Evolutionary conservation across 768 basidiomycete genomes (phyloP), one percentile per base, ranked within the genome.

Genomic region (Kwoniella newhampshirensis): DNA sequence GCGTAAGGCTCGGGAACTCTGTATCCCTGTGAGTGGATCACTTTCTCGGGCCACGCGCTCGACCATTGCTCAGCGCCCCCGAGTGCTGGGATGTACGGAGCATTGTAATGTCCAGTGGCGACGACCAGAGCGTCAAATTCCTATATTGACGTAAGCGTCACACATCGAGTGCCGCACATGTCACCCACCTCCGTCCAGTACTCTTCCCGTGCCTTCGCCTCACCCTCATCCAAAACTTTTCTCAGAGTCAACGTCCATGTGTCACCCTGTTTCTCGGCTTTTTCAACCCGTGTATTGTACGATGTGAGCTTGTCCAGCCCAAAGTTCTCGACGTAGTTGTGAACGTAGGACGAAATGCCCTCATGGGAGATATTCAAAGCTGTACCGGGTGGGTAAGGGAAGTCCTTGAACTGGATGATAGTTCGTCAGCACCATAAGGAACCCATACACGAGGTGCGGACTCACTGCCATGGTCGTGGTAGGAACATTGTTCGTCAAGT

Each of bases 241-340:
- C 63, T 28, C 21, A 65, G 41, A 3, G 58, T 51, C 25, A 62
- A 36, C 25, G 40, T 32, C 62, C 63, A 64, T 17, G 42, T 51
- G 27, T 50, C 7, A 48, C 0, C 73, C 63, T 54, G 23, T 37
- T 82, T 82, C 55, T 81, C 77, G 27, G 80, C 70, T 12, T 67
- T 69, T 52, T 83, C 81, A 6, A 83, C 81, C 9, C 81, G 79
- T 0, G 82, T 82, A 66, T 80, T 80, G 68, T 80, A 82, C 2
- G 77, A 76, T 1, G 77, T 81, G 50, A 82, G 78, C 56, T 71
- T 77, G 64, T 81, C 81, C 20, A 81, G 56, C 17, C 77, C 75
- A 28, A 78, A 78, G 62, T 72, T 78, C 1, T 79, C 79, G 5
- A 80, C 79, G 51, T 80, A 82, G 1, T 77, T 69, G 18, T 78